Evolutionary conservation across 2,329 filamentous ascomycete species (phyloP).

Genomic region (Blastomyces gilchristii): DNA sequence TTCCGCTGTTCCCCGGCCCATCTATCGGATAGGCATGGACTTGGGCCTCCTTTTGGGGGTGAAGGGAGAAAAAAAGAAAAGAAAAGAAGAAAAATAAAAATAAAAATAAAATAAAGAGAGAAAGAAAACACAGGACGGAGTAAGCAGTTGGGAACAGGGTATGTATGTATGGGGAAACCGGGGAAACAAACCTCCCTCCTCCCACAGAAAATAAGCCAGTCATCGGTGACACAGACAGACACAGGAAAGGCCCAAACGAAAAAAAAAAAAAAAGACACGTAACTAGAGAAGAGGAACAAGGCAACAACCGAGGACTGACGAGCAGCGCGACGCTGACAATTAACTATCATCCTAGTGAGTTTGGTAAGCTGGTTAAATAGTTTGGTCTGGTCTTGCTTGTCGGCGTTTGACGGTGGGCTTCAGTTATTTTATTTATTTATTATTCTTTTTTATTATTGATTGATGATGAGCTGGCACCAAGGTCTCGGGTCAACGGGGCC

Average conservation of each 20-base stretch:
- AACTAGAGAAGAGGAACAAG: not conserved
- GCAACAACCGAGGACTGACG: not conserved
- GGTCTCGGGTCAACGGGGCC: not conserved
- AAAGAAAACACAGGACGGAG: not conserved
- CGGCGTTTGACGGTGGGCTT: not conserved
- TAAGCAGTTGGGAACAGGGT: not conserved
- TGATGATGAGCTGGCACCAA: constrained; percentile 4
- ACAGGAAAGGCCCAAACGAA: too few relatives aligned
- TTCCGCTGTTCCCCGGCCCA: not conserved
- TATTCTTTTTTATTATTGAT: not conserved
- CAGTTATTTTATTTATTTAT: not conserved
- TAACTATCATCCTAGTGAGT: too few relatives aligned
- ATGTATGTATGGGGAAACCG: not conserved
- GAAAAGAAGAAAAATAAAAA: too few relatives aligned
- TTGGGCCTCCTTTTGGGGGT: not conserved
- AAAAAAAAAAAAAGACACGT: not conserved
- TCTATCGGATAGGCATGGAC: not conserved
- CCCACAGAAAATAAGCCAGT: not conserved
- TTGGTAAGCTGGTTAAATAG: not conserved
- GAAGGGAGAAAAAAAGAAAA: too few relatives aligned
- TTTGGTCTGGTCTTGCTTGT: too few relatives aligned
- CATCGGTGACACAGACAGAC: not conserved
- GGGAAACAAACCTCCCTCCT: not conserved
- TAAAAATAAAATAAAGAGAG: not conserved
- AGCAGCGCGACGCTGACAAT: not conserved